Conservation (phyloP, 2,329 filamentous ascomycete genomes). For the Talaromyces albobiverticillius region DNA sequence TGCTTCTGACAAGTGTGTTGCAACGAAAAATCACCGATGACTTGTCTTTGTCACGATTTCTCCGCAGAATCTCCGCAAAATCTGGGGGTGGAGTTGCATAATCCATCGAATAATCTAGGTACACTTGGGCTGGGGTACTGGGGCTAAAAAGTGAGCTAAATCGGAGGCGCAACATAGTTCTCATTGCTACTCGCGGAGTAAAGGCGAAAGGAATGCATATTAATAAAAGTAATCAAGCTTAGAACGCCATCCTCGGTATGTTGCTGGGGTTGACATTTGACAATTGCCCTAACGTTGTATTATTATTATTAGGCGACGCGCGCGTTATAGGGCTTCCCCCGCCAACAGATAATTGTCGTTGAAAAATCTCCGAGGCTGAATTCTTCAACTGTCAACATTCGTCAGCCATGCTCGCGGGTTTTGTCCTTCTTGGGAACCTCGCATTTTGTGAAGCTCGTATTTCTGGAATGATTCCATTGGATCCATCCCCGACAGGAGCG, state of each 20-base stretch:
- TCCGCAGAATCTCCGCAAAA: neutral
- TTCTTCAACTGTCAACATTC: too few species aligned
- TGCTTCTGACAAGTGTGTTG: neutral
- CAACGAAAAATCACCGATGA: neutral
- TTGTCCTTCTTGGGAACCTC: too few species aligned
- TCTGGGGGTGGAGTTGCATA: constrained; percentile 1
- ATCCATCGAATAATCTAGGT: neutral
- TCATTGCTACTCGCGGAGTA: constrained; percentile 4
- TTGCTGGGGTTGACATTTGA: neutral
- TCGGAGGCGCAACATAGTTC: neutral
- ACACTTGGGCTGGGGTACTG: too few species aligned
- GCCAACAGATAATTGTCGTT: too few species aligned
- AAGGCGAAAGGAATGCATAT: neutral
- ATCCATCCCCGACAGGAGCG: too few species aligned
- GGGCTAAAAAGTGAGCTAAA: neutral
- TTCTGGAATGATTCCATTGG: too few species aligned
- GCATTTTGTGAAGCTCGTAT: too few species aligned
- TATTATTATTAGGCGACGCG: constrained; percentile 11
- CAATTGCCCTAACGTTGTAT: neutral
- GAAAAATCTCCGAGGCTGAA: too few species aligned
- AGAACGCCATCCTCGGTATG: constrained; percentile 1
- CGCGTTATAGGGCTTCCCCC: neutral
- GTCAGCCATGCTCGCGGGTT: too few species aligned
- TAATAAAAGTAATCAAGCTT: neutral
- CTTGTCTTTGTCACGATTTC: too few species aligned